Conservation (phyloP, 2,329 filamentous ascomycete species). For the Ophiostoma ips region DNA sequence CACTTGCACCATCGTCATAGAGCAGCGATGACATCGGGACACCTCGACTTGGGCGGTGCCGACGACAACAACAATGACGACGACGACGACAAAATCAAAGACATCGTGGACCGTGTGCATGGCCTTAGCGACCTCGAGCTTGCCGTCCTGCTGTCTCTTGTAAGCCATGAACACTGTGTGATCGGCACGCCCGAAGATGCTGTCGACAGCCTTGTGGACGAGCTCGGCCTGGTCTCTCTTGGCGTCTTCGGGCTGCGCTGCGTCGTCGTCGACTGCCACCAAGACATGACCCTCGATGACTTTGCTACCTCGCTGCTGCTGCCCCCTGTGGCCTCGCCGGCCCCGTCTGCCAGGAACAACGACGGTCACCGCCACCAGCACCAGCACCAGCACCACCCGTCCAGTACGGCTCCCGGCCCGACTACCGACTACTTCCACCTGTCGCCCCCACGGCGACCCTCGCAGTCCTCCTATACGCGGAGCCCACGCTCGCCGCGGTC, state of each 20-base stretch:
- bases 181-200: slow-evolving; percentile 54
- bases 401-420: neutral
- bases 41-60: slow-evolving; percentile 22
- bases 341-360: slow-evolving; percentile 9
- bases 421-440: slow-evolving; percentile 16
- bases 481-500: neutral
- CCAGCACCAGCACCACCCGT: neutral
- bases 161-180: slow-evolving; percentile 76
- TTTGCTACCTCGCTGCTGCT: slow-evolving; percentile 60
- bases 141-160: slow-evolving; percentile 67
- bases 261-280: slow-evolving; percentile 57
- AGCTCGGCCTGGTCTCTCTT: slow-evolving; percentile 55
- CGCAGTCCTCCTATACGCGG: neutral
- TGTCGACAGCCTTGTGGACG: slow-evolving; percentile 55
- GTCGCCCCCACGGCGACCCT: neutral
- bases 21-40: too few species aligned
- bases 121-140: slow-evolving; percentile 77
- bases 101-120: slow-evolving; percentile 56
- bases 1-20: too few species aligned
- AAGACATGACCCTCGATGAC: slow-evolving; percentile 63
- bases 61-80: too few species aligned
- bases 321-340: slow-evolving; percentile 20
- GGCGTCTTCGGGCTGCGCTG: slow-evolving; percentile 60
- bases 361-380: slow-evolving; percentile 7
- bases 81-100: too few species aligned